Conservation (phyloP, 177 flowering plant species). For the Telopea speciosissima region DNA sequence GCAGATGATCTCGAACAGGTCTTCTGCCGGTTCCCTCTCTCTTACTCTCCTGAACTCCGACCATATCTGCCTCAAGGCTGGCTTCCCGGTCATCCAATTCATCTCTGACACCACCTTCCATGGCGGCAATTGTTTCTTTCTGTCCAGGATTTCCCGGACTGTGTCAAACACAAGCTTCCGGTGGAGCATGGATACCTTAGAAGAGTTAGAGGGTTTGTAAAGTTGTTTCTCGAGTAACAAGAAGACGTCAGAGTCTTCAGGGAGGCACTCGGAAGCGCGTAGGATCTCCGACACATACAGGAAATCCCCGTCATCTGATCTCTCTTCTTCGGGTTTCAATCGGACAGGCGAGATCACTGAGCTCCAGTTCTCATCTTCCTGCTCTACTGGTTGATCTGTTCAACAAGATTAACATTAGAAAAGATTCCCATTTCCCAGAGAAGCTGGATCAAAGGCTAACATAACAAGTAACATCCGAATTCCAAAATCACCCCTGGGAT, state of each 20-base stretch:
- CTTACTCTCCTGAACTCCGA: conserved; percentile 41
- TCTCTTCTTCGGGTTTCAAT: conserved; percentile 22
- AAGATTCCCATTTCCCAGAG: too few species aligned
- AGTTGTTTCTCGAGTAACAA: conserved; percentile 58
- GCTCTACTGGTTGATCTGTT: conserved; percentile 24
- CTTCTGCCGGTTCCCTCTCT: conserved; percentile 39
- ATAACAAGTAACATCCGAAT: too few species aligned
- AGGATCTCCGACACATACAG: conserved; percentile 62
- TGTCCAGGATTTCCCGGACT: conserved; percentile 47
- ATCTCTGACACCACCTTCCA: conserved; percentile 41
- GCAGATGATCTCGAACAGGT: conserved; percentile 43
- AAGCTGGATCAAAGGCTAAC: background rate
- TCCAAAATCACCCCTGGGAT: too few species aligned
- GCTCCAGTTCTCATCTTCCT: conserved; percentile 51
- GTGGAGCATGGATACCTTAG: conserved; percentile 40
- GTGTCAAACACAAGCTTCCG: conserved; percentile 69
- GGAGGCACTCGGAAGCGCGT: conserved; percentile 36
- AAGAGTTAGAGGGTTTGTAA: conserved; percentile 27
- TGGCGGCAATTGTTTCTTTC: conserved; percentile 45
- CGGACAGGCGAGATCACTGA: conserved; percentile 21
- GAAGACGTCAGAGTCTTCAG: conserved; percentile 52
- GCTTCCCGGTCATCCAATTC: conserved; percentile 10
- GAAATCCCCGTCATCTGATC: conserved; percentile 40
- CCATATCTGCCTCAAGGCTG: conserved; percentile 42
- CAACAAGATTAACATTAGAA: background rate